Base-by-base conservation (phyloP, 106 monocot species). In the Dioscorea dumetorum region DNA sequence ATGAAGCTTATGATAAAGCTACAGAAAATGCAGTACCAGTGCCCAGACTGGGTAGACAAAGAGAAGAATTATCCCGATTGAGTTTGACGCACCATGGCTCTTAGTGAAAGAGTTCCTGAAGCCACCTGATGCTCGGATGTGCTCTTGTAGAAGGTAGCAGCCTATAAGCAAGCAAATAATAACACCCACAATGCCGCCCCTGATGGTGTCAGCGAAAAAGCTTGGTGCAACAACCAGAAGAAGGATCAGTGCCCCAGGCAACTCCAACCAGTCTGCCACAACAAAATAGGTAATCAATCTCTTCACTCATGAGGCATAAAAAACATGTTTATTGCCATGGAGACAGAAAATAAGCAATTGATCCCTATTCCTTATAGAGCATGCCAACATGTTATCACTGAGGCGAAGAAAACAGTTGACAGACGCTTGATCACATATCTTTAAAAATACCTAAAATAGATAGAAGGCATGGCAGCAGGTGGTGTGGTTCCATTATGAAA, bases 81-180 rank as follows among this genome's bases (percentile, higher is more conserved):
- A 70, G 84, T 97, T 97, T 33, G 86, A 97, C 8, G 87, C 49
- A 24, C 91, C 97, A 32, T 97, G 68, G 72, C 72, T 77, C 76
- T 89, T 81, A 0, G 84, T 87, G 80, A 92, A 85, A 0, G 92
- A 79, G 70, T 89, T 91, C 69, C 86, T 82, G 78, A 97, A 89
- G 21, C 97, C 86, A 16, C 89, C 97, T 0, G 97, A 91, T 34
- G 97, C 88, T 1, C 86, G 74, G 69, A 97, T 79, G 78, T 97
- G 97, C 78, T 97, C 88, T 59, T 91, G 97, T 21, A 97, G 86
- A n/a, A 97, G 84, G 76, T 87, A 97, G 67, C 86, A 82, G 15
- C 81, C 77, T 10, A 97, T 97, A 50, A 58, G 13, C 8, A 97
- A 72, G 73, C 91, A 91, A 23, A 89, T 70, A 22, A 74, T 35